Conservation (phyloP, 495 filamentous ascomycete genomes). For the Apodospora peruviana region DNA sequence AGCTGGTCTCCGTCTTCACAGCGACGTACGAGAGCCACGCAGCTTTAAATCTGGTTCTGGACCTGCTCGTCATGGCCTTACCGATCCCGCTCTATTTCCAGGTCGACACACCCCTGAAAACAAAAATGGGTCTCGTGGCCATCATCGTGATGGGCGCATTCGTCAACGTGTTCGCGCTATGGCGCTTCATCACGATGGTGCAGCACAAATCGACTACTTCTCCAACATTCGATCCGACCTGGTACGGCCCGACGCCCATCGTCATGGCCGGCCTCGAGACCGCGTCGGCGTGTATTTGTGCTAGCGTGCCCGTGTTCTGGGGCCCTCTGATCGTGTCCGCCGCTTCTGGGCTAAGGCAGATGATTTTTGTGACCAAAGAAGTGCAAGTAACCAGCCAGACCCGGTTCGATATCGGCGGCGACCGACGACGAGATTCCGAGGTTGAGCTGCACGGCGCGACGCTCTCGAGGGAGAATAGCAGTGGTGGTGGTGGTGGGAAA, state of each 20-base stretch:
- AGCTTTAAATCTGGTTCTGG: conserved; percentile 27
- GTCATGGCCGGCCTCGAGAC: conserved; percentile 24
- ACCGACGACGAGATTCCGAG: no score
- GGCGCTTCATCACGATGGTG: conserved; percentile 26
- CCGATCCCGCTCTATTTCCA: conserved; percentile 28
- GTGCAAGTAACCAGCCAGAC: background rate
- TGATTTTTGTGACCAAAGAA: conserved; percentile 33
- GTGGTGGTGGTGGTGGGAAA: no score
- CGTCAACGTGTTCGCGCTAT: conserved; percentile 24
- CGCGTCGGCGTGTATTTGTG: conserved; percentile 27
- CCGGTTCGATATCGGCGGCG: background rate
- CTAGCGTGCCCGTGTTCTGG: conserved; percentile 32
- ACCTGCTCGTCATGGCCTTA: conserved; percentile 25
- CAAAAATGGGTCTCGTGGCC: conserved; percentile 18
- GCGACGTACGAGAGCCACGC: conserved; percentile 28
- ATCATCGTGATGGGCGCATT: conserved; percentile 25
- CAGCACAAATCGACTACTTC: conserved; percentile 18
- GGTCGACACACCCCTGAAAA: conserved; percentile 7
- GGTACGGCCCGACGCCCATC: conserved; percentile 23
- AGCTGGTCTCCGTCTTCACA: conserved; percentile 11
- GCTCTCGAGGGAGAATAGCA: no score
- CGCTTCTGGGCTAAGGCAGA: conserved; percentile 12
- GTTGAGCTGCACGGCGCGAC: no score
- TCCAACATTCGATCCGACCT: conserved; percentile 27
- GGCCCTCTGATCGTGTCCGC: conserved; percentile 6